Evolutionary conservation across 2,329 filamentous ascomycete species (phyloP).

Genomic region (Penicillium oxalicum): DNA sequence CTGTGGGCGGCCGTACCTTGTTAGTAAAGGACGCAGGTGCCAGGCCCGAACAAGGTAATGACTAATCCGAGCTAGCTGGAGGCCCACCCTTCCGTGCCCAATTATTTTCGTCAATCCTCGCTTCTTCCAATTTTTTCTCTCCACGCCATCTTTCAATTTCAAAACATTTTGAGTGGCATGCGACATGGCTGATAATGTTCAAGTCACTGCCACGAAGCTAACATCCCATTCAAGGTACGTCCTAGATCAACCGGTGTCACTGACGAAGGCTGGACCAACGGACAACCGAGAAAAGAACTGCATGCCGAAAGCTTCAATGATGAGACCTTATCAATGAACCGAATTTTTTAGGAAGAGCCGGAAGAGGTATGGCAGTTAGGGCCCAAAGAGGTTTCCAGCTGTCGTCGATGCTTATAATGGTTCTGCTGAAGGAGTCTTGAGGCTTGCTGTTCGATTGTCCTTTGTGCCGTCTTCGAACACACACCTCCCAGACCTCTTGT

Average conservation of each 20-base stretch:
- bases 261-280: constrained; percentile 1
- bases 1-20: no score
- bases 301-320: constrained; percentile 29
- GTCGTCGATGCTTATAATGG: constrained; percentile 46
- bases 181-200: constrained; percentile 6
- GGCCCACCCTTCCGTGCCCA: constrained; percentile 7
- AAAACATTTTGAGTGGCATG: constrained; percentile 1
- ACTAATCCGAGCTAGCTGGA: constrained; percentile 6
- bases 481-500: neutral
- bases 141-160: neutral
- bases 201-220: neutral
- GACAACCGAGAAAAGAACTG: constrained; percentile 4
- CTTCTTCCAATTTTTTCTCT: neutral
- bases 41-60: neutral
- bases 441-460: constrained; percentile 10
- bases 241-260: neutral
- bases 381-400: constrained; percentile 20
- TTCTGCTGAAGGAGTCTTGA: constrained; percentile 37
- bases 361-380: constrained; percentile 41
- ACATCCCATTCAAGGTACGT: constrained; percentile 7
- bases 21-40: no score
- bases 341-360: constrained; percentile 44
- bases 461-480: neutral
- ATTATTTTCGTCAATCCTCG: constrained; percentile 15
- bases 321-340: constrained; percentile 40